Evolutionary conservation across 257 asterid species (phyloP).

Genomic region (Nicotiana tomentosiformis): DNA sequence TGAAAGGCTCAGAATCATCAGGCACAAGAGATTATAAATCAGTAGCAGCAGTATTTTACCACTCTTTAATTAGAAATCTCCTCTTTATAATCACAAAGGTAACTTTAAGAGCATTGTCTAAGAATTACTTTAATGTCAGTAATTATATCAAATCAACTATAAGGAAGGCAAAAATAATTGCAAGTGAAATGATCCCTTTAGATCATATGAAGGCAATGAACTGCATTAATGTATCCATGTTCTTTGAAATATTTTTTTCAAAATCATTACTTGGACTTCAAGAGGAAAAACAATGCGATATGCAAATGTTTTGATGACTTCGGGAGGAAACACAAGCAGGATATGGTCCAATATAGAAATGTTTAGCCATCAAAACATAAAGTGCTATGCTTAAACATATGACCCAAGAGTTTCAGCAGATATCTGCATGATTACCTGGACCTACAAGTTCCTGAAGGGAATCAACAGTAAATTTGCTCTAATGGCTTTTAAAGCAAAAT

Average conservation of each 20-base stretch:
- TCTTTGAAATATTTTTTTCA: neutral
- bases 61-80: neutral
- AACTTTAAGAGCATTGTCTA: neutral
- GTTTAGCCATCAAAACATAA: neutral
- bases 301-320: neutral
- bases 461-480: neutral
- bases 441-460: neutral
- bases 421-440: neutral
- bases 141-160: neutral
- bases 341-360: slow-evolving; percentile 5
- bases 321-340: neutral
- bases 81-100: neutral
- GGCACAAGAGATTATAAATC: neutral
- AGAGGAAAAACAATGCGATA: neutral
- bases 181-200: neutral
- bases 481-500: neutral
- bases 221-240: neutral
- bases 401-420: neutral
- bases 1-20: neutral
- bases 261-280: neutral
- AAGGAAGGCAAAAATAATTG: neutral
- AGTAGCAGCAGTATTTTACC: neutral
- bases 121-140: neutral
- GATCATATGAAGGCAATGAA: neutral
- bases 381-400: neutral